Percentiles rank a stretch among this genome's conserved stretches.
These are phyloP conservation scores for Kluyveromyces dobzhanskii DNA, from an alignment of 805 yeast species.

Conservation along the genomic window DNA sequence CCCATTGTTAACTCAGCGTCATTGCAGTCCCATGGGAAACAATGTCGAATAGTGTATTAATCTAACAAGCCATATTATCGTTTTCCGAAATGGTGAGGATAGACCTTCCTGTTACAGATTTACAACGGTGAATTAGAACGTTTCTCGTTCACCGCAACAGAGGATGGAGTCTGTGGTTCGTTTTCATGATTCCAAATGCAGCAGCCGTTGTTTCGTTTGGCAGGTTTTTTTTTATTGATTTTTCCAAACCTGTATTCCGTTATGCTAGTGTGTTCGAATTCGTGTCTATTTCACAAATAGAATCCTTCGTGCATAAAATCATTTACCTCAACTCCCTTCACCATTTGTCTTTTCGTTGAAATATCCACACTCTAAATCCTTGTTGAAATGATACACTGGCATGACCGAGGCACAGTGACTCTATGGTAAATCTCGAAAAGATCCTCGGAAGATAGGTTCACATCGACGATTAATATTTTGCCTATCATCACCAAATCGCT, in stretches of 20 bases:
- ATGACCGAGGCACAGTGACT: too few species aligned
- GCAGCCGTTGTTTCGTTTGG: not conserved
- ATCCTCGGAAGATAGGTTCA: not conserved
- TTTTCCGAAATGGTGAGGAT: not conserved
- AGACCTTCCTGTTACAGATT: not conserved
- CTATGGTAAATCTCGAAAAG: not conserved
- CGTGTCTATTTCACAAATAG: not conserved
- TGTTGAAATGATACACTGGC: too few species aligned
- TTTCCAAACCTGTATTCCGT: not conserved
- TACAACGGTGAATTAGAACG: too few species aligned
- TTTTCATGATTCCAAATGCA: not conserved
- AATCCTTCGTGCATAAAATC: slow-evolving; percentile 1
- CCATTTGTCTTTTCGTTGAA: too few species aligned
- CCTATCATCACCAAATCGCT: not conserved
- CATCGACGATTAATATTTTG: slow-evolving; percentile 2
- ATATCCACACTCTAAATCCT: too few species aligned
- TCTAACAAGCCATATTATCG: not conserved
- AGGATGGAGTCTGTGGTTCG: not conserved
- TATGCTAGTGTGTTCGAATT: not conserved
- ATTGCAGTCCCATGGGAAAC: too few species aligned
- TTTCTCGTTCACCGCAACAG: not conserved
- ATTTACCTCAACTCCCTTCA: not conserved
- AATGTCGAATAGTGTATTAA: not conserved
- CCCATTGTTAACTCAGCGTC: slow-evolving; percentile 3
- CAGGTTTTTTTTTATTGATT: slow-evolving; percentile 3